Conservation (phyloP, 306 rosid genomes). For the Begonia fuchsioides region DNA sequence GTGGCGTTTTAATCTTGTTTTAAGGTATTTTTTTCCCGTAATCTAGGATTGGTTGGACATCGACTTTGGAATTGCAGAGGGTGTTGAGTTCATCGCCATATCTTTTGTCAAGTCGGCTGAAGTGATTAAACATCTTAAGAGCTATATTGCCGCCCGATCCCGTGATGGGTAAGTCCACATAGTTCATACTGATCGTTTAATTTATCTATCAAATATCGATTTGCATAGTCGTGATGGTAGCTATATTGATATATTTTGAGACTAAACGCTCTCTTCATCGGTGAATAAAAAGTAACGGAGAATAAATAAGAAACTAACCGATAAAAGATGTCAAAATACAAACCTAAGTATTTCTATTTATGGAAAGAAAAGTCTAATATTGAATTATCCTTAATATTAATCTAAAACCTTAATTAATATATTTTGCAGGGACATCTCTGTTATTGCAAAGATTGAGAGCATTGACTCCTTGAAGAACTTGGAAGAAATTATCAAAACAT, state of each 20-base stretch:
- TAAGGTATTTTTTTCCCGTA: neutral
- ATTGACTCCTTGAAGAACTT: conserved; percentile 87
- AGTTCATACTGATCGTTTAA: neutral
- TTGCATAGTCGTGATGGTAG: too few species aligned
- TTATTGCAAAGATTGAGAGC: conserved; percentile 95
- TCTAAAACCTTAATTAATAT: too few species aligned
- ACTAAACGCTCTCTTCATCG: too few species aligned
- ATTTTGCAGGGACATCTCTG: conserved; percentile 57
- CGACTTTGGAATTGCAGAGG: conserved; percentile 92
- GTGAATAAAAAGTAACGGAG: too few species aligned
- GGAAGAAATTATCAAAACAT: conserved; percentile 79
- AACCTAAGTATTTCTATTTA: too few species aligned
- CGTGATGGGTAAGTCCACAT: conserved; percentile 39
- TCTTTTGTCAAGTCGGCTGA: conserved; percentile 98
- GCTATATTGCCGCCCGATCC: conserved; percentile 92
- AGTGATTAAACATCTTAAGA: conserved; percentile 94
- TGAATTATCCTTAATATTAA: too few species aligned
- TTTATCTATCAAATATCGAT: too few species aligned
- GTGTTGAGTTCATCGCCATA: conserved; percentile 90
- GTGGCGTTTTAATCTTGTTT: too few species aligned
- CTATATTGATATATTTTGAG: too few species aligned
- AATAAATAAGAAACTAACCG: too few species aligned
- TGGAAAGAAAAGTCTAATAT: too few species aligned
- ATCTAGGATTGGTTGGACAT: conserved; percentile 97
- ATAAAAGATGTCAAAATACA: too few species aligned